These are phyloP conservation scores for Pyrenopolyporus hunteri DNA, from an alignment of 495 filamentous ascomycete genomes.

Conservation along the genomic window DNA sequence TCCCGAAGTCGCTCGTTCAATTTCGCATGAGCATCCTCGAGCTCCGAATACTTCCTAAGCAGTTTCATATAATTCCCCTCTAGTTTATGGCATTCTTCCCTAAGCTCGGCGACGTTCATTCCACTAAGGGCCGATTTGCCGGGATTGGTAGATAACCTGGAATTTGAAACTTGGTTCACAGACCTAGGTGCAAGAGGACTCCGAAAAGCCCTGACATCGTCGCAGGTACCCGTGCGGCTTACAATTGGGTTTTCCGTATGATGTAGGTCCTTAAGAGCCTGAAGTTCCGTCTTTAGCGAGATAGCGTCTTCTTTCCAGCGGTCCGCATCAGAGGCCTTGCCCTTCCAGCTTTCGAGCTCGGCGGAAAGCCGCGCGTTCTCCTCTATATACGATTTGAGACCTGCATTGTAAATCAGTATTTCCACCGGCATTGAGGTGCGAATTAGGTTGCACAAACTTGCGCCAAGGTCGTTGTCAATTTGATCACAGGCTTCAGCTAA, in stretches of 20 bases:
- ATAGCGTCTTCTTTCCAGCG: slow-evolving; percentile 46
- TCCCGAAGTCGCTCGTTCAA: slow-evolving; percentile 36
- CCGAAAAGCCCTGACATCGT: slow-evolving; percentile 9
- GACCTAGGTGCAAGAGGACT: slow-evolving; percentile 36
- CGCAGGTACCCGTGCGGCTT: neutral
- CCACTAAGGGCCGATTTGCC: slow-evolving; percentile 24
- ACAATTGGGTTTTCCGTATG: neutral
- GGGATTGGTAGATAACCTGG: slow-evolving; percentile 26
- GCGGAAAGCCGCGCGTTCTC: slow-evolving; percentile 27
- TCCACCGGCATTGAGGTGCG: neutral
- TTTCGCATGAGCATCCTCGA: slow-evolving; percentile 47
- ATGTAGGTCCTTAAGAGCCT: slow-evolving; percentile 12
- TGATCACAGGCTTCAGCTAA: slow-evolving; percentile 48
- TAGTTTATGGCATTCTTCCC: slow-evolving; percentile 42
- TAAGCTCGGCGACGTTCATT: slow-evolving; percentile 32
- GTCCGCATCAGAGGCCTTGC: slow-evolving; percentile 31
- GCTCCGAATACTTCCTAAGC: slow-evolving; percentile 32
- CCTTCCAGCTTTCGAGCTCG: slow-evolving; percentile 43
- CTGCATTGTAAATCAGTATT: slow-evolving; percentile 14
- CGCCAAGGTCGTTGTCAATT: slow-evolving; percentile 44
- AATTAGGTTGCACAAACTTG: slow-evolving; percentile 40
- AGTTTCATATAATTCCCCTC: slow-evolving; percentile 34
- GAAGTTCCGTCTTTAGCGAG: slow-evolving; percentile 43
- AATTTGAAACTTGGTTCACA: slow-evolving; percentile 21
- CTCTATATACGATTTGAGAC: slow-evolving; percentile 16